Evolutionary conservation across 495 filamentous ascomycete species (phyloP).

Genomic region (Neurospora terricola): DNA sequence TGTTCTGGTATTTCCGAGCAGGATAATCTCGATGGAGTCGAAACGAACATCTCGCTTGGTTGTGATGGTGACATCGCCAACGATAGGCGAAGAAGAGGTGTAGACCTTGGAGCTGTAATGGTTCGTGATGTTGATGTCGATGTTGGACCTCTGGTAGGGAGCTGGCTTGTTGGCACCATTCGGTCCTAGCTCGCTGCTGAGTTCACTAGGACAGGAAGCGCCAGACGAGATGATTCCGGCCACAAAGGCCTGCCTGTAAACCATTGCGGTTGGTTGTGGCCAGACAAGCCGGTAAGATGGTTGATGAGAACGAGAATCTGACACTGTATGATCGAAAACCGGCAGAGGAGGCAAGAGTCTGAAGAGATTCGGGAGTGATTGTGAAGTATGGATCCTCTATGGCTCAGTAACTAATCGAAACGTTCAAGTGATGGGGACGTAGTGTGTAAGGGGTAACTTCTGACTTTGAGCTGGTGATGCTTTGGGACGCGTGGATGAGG

Average conservation of each 20-base stretch:
- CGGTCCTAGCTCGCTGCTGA: constrained; percentile 1
- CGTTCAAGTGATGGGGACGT: not conserved
- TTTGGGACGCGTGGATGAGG: not conserved
- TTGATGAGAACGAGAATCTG: not conserved
- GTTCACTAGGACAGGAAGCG: constrained; percentile 2
- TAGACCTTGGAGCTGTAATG: constrained; percentile 39
- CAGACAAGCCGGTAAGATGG: not conserved
- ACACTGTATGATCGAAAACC: not conserved
- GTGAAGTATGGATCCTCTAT: not conserved
- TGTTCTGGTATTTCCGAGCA: constrained; percentile 54
- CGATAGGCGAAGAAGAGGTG: constrained; percentile 36
- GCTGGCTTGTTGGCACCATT: not conserved
- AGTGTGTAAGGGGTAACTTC: not conserved
- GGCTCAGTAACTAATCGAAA: not conserved
- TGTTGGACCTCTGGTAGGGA: constrained; percentile 23
- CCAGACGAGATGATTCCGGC: not conserved
- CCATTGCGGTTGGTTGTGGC: not conserved
- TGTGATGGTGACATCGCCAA: constrained; percentile 44
- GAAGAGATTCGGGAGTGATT: not conserved
- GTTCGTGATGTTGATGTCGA: constrained; percentile 35
- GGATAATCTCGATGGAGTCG: constrained; percentile 68
- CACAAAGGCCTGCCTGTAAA: not conserved
- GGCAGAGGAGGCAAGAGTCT: not conserved
- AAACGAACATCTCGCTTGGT: constrained; percentile 58
- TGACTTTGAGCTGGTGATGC: not conserved